Base-by-base conservation (phyloP, 1,284 basidiomycete species). In the Clitocybe nebularis region DNA sequence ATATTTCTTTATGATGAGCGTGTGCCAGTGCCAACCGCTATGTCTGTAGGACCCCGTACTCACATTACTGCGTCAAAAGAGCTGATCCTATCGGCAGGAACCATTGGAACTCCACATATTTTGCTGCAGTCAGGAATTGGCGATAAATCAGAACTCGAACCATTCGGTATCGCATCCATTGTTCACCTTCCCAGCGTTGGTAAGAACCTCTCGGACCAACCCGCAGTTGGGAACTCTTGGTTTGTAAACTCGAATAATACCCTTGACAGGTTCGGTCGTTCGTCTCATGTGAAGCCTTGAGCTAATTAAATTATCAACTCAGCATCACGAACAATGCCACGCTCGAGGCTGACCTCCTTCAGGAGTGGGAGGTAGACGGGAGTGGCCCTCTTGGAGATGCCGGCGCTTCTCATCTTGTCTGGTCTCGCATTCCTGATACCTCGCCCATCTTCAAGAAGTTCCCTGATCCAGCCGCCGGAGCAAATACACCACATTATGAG, bases 71-170 rank as follows among this genome's bases (percentile, higher is more conserved):
- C 62, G 1, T 53, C 32, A 16, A 57, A 57, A 17, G 68, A 70
- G 36, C 60, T 71, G 22, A 57, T 69, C 21, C 45, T 76, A 1
- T 65, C 64, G 32, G 67, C 63, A 1, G 74, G 72, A 2, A 48
- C 62, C 1, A 51, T 75, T 34, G 61, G 64, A 25, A 66, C 67
- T 7, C 71, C 74, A 10, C 65, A 65, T 21, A 50, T 75, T 1
- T 64, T 76, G 6, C 59, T 71, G 46, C 57, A 74, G 7, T 71
- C 69, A 9, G 74, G 74, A n/a, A 61, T 76, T 39, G 74, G 74
- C 5, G 62, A 67, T 36, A 43, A 61, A 26, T 41, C 47, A 3
- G 55, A 68, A 2, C 57, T 77, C 5, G 40, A 53, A 24, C 51
- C 51, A 26, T 49, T 64, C 9, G 64, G 62, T 8, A 66, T 74